Conservation (phyloP, 108 stramenopile genomes). For the Cyclotella atomus region DNA sequence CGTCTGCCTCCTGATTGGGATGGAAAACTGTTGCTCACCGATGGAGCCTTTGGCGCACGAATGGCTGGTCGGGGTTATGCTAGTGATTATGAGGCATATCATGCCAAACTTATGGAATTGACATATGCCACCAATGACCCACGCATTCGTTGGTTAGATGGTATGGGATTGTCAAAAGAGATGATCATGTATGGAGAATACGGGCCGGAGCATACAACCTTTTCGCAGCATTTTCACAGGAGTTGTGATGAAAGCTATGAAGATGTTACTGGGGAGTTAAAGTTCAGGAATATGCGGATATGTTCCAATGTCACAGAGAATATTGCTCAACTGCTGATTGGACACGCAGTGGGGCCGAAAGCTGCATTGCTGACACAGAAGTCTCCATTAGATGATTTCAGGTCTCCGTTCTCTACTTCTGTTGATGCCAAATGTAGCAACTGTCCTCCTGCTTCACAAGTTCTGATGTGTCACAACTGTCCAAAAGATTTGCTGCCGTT, state of each 20-base stretch:
- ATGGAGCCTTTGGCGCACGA: slow-evolving; percentile 18
- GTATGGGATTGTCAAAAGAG: slow-evolving; percentile 33
- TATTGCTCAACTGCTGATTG: slow-evolving; percentile 37
- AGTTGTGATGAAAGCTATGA: slow-evolving; percentile 9
- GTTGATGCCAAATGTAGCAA: too few species aligned
- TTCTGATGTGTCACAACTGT: slow-evolving; percentile 24
- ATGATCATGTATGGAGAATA: slow-evolving; percentile 41
- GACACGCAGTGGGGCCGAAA: slow-evolving; percentile 36
- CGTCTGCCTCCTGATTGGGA: slow-evolving; percentile 16
- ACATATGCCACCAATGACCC: slow-evolving; percentile 15
- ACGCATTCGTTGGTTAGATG: slow-evolving; percentile 44
- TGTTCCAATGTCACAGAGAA: slow-evolving; percentile 39
- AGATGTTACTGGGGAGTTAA: slow-evolving; percentile 3
- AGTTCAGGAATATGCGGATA: slow-evolving; percentile 19
- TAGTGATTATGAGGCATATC: slow-evolving; percentile 15
- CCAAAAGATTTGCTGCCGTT: slow-evolving; percentile 32
- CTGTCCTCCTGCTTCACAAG: too few species aligned
- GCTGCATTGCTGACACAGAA: slow-evolving; percentile 2
- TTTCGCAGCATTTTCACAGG: slow-evolving; percentile 36
- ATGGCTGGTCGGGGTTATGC: slow-evolving; percentile 7
- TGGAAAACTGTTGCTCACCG: slow-evolving; percentile 30
- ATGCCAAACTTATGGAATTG: slow-evolving; percentile 2
- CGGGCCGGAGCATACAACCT: slow-evolving; percentile 15
- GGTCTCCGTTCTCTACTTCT: background rate
- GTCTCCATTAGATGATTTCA: background rate